These are phyloP conservation scores for Aureobasidium sp. DNA, from an alignment of 2,329 filamentous ascomycete genomes.

Conservation along the genomic window DNA sequence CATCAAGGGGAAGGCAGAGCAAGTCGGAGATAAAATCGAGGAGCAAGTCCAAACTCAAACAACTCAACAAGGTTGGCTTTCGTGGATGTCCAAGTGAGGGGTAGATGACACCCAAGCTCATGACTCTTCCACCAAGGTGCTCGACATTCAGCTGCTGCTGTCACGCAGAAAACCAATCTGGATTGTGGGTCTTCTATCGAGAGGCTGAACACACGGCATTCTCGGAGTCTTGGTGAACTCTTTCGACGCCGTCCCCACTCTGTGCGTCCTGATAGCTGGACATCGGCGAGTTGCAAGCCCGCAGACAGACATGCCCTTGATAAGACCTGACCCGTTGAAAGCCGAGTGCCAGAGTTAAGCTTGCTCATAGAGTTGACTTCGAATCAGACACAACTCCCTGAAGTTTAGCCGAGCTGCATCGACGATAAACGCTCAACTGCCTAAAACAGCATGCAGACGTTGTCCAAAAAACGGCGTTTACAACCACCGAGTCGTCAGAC, in stretches of 20 bases:
- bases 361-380: background rate
- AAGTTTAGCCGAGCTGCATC: slow-evolving; percentile 1
- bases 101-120: background rate
- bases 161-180: background rate
- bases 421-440: slow-evolving; percentile 5
- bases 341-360: background rate
- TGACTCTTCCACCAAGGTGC: background rate
- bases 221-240: background rate
- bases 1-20: slow-evolving; percentile 3
- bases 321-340: background rate
- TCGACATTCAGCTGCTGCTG: background rate
- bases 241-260: background rate
- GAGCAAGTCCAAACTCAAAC: background rate
- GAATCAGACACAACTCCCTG: background rate
- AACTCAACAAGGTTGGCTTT: slow-evolving; percentile 5
- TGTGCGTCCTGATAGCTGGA: background rate
- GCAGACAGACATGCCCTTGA: background rate
- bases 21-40: background rate
- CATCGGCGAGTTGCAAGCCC: background rate
- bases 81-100: slow-evolving; percentile 12
- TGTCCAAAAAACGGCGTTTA: background rate
- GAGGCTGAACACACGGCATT: too few species aligned
- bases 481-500: background rate
- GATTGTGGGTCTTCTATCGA: background rate
- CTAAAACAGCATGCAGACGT: slow-evolving; percentile 5